Evolutionary conservation across 1,284 basidiomycete genomes (phyloP).

Genomic region (Cutaneotrichosporon curvatum): DNA sequence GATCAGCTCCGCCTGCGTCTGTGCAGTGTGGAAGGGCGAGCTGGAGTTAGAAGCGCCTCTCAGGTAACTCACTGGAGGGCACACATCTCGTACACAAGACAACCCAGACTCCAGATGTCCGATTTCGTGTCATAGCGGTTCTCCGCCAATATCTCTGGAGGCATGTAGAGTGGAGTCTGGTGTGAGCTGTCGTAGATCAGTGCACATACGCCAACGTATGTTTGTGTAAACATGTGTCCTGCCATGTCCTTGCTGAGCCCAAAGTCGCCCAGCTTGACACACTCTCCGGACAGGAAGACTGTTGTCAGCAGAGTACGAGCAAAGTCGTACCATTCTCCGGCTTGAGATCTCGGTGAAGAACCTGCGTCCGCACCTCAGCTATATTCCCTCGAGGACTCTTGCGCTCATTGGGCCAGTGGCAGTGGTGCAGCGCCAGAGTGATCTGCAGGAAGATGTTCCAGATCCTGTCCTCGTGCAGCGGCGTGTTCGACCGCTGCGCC

Average conservation of each 20-base stretch:
- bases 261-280: constrained; percentile 91
- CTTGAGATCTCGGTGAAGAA: constrained; percentile 90
- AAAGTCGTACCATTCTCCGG: constrained; percentile 74
- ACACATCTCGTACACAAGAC: constrained; percentile 91
- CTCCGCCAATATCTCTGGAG: constrained; percentile 91
- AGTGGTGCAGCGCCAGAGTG: constrained; percentile 79
- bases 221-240: constrained; percentile 81
- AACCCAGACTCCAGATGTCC: constrained; percentile 96
- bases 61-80: constrained; percentile 58
- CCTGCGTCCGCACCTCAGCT: constrained; percentile 49
- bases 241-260: constrained; percentile 87
- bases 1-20: constrained; percentile 43
- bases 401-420: constrained; percentile 56
- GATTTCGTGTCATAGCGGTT: constrained; percentile 95
- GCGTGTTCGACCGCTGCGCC: constrained; percentile 49
- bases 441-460: constrained; percentile 96
- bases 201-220: constrained; percentile 80
- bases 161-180: constrained; percentile 98
- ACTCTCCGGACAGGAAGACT: constrained; percentile 45
- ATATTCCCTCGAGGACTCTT: neutral
- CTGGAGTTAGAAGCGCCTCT: constrained; percentile 13
- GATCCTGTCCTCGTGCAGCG: constrained; percentile 80
- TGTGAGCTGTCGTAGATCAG: neutral
- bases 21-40: constrained; percentile 43
- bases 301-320: neutral